Percentiles rank a stretch among this genome's conserved stretches.
phyloP scores from a whole-genome alignment of 2,329 filamentous ascomycete species.

The Ascomycota sp. region DNA sequence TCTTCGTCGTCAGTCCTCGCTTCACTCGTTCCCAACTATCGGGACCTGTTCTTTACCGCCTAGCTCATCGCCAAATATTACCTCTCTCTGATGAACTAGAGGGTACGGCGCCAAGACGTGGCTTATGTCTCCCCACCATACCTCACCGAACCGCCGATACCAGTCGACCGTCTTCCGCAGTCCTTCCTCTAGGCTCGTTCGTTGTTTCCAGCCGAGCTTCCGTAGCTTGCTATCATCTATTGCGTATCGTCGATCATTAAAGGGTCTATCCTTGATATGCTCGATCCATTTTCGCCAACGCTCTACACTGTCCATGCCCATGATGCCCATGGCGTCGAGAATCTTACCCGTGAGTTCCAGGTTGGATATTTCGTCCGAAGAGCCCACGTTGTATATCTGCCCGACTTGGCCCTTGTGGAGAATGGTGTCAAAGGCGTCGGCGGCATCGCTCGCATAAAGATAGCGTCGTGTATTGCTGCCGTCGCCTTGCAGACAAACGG shows the following conservation, averaged over 20 bases:
- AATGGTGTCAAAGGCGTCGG: constrained; percentile 68
- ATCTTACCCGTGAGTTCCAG: constrained; percentile 45
- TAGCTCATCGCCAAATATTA: constrained; percentile 27
- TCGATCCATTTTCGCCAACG: constrained; percentile 46
- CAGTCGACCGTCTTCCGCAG: constrained; percentile 45
- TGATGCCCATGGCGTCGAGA: constrained; percentile 40
- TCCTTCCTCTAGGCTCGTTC: constrained; percentile 42
- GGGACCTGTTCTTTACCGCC: constrained; percentile 14
- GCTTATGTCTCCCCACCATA: constrained; percentile 54
- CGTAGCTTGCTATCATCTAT: constrained; percentile 50
- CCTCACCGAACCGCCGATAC: constrained; percentile 45
- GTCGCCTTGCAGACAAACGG: constrained; percentile 56
- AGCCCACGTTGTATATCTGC: constrained; percentile 68
- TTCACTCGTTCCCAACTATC: no score
- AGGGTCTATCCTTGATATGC: constrained; percentile 59
- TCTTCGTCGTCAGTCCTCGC: no score
- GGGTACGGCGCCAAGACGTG: constrained; percentile 50
- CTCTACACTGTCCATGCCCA: constrained; percentile 24
- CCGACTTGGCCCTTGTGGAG: constrained; percentile 56
- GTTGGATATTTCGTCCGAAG: constrained; percentile 59
- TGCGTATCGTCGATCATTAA: constrained; percentile 56
- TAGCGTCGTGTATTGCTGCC: constrained; percentile 57
- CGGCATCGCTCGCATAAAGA: constrained; percentile 59
- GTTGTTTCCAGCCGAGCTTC: constrained; percentile 48
- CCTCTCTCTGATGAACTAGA: constrained; percentile 32